Evolutionary conservation across 768 basidiomycete genomes (phyloP), one percentile per base, ranked within the genome.

Genomic region (Pulveroboletus sp.): DNA sequence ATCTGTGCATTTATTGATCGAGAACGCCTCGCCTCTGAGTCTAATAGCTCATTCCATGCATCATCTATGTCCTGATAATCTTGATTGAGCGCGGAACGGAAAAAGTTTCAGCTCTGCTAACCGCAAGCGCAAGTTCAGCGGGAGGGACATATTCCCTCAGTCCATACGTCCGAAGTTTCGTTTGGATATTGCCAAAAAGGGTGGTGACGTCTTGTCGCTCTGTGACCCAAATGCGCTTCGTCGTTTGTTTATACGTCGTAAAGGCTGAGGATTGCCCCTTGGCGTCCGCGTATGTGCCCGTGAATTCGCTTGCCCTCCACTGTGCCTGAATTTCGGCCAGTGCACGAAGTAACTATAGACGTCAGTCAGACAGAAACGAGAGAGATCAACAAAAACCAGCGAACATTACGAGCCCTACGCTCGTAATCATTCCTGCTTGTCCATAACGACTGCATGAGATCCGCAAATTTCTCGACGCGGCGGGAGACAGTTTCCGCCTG

Each of bases 361-460:
- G 35, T 31, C 32, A 24, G 51, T 53, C 46, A 59, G 26, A 56
- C 39, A 27, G 14, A 47, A 39, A 45, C 21, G 14, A 14, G 24
- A 35, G 21, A 17, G 30, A 52, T 14, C 17, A 14, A n/a, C 2
- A 43, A 45, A 46, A 47, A 15, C 1, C 26, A 31, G 66, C 77
- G 36, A 59, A 92, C 89, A 36, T 81, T 72, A 43, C 79, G 77
- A 45, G 86, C 84, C 31, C 95, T 87, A 17, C 86, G 80, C 64
- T 97, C 94, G 61, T 97, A 99, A 66, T 97, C 94, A 59, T 93
- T 94, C 56, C 81, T 77, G 43, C 83, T 84, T 3, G 82, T 63
- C 92, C 93, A 93, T 9, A 93, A 84, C 4, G 88, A 90, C 60
- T 89, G 90, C 87, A 96, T 92, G 46, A 95, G 79, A 57, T 96